These are phyloP conservation scores for Dictyophora rubrovolvata DNA, from an alignment of 768 basidiomycete genomes.

Conservation along the genomic window DNA sequence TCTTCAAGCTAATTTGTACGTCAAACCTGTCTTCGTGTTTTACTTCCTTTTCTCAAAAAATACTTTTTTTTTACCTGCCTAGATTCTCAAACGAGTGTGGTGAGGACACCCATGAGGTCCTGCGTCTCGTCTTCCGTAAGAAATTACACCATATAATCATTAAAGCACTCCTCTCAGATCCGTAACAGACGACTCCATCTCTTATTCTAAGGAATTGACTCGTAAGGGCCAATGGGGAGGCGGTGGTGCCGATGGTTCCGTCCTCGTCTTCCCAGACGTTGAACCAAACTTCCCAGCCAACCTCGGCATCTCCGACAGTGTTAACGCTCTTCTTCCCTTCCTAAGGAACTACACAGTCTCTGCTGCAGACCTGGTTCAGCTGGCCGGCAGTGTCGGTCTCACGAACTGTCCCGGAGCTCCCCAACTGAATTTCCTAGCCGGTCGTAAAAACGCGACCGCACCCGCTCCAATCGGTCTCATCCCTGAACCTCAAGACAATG, in stretches of 20 bases:
- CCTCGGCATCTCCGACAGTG: conserved; percentile 4
- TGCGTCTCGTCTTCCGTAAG: conserved; percentile 5
- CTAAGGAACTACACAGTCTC: conserved; percentile 1
- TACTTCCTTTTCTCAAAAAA: neutral
- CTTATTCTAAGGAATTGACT: neutral
- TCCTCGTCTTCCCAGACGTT: conserved; percentile 6
- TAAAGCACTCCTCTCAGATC: neutral
- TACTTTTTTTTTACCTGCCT: neutral
- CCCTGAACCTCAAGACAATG: conserved; percentile 5
- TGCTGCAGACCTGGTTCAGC: conserved; percentile 4
- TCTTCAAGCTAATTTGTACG: neutral
- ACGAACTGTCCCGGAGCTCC: conserved; percentile 9
- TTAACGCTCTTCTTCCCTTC: neutral
- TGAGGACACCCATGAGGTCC: conserved; percentile 8
- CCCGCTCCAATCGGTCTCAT: neutral
- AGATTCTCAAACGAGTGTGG: neutral
- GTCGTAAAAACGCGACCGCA: conserved; percentile 2
- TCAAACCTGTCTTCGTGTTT: neutral
- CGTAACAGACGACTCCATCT: neutral
- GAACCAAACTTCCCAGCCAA: conserved; percentile 5
- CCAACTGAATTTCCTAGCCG: neutral
- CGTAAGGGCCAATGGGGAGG: neutral
- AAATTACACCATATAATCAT: neutral
- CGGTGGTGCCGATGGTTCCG: conserved; percentile 9
- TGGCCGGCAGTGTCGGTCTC: conserved; percentile 5